Percentiles rank a stretch among this genome's conserved stretches.
Conservation (phyloP, 2,329 filamentous ascomycete species). For the Alternaria sp. region DNA sequence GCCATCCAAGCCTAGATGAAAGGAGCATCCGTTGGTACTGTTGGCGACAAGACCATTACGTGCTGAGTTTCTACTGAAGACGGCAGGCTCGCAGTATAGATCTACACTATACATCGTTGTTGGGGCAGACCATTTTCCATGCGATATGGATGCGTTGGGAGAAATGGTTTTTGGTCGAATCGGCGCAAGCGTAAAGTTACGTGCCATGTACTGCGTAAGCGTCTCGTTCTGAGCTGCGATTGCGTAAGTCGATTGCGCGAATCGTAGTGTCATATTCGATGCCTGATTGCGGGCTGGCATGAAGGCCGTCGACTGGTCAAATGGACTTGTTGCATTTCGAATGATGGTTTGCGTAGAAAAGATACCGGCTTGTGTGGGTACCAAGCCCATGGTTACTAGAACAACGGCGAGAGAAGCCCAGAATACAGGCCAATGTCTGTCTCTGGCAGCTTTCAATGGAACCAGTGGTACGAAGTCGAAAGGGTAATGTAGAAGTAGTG, state of each 20-base stretch:
- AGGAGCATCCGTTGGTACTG: background rate
- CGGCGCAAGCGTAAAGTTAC: conserved; percentile 53
- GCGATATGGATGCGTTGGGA: background rate
- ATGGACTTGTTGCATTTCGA: background rate
- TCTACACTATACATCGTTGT: conserved; percentile 46
- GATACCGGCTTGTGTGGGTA: conserved; percentile 62
- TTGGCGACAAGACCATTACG: background rate
- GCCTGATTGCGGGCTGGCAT: conserved; percentile 40
- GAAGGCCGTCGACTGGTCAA: conserved; percentile 30
- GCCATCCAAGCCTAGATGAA: conserved; percentile 9
- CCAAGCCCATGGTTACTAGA: conserved; percentile 61
- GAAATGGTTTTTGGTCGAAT: conserved; percentile 43
- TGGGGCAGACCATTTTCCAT: conserved; percentile 28
- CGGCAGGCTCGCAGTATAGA: conserved; percentile 39
- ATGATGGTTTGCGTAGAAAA: conserved; percentile 50
- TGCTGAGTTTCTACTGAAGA: background rate
- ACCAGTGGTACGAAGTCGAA: conserved; percentile 56
- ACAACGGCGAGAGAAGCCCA: conserved; percentile 54
- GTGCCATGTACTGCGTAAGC: conserved; percentile 53
- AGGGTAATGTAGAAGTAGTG: conserved; percentile 62
- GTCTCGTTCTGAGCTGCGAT: conserved; percentile 56
- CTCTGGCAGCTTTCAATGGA: background rate
- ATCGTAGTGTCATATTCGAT: conserved; percentile 39
- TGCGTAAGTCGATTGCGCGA: conserved; percentile 56
- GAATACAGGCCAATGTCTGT: conserved; percentile 62